A percentile compares a stretch with the other conserved stretches of the same genome.
phyloP scores from a whole-genome alignment of 1,284 basidiomycete species.

The Trichosporon asahii region DNA sequence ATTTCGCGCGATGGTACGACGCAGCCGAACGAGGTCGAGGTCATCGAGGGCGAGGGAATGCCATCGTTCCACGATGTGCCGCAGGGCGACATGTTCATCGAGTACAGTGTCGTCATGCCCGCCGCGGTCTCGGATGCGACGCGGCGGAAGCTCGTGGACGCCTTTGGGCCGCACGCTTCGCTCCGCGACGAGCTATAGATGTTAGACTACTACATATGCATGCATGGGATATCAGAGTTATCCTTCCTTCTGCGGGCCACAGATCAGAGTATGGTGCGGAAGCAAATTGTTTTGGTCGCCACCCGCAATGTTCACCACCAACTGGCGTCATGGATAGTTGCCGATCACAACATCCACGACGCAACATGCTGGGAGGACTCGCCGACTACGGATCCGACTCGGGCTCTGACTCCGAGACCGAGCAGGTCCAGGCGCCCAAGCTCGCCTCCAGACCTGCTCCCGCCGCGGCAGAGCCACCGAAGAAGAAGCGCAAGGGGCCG shows the following conservation, averaged over 20 bases:
- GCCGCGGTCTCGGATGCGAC: constrained; percentile 62
- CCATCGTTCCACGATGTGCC: constrained; percentile 63
- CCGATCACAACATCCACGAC: not conserved
- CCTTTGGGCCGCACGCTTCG: not conserved
- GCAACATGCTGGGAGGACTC: constrained; percentile 36
- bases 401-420: constrained; percentile 25
- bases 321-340: not conserved
- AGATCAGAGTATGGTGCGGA: not conserved
- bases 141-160: constrained; percentile 42
- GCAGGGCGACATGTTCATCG: constrained; percentile 80
- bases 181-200: constrained; percentile 4
- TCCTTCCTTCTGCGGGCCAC: not conserved
- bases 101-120: constrained; percentile 86
- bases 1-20: constrained; percentile 73
- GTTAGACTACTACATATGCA: not conserved
- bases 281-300: constrained; percentile 4
- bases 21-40: constrained; percentile 88
- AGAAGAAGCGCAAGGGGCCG: constrained; percentile 37
- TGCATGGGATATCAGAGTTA: not conserved
- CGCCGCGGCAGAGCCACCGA: constrained; percentile 15
- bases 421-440: not conserved
- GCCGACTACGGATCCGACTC: constrained; percentile 50
- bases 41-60: constrained; percentile 83
- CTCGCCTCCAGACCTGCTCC: constrained; percentile 1
- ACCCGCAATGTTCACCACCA: not conserved